Evolutionary conservation across 495 filamentous ascomycete genomes (phyloP), one percentile per base, ranked within the genome.

Genomic region (Cercophora sp.): DNA sequence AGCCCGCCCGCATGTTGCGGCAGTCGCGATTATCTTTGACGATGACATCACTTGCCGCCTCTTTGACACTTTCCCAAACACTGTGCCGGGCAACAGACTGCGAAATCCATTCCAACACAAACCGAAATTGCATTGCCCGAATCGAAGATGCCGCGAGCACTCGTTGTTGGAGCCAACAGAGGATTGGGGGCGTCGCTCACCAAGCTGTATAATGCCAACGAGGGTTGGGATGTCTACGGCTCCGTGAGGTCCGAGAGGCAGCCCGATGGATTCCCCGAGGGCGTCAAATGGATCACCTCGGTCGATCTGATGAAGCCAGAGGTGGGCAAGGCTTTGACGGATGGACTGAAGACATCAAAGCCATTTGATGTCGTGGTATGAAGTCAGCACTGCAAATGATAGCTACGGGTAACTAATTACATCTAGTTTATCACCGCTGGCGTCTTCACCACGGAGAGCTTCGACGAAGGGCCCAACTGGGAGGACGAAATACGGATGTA

Each of bases 401-500:
- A n/a, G n/a, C n/a, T n/a, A n/a, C n/a, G n/a, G n/a, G n/a, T n/a
- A n/a, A n/a, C n/a, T n/a, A n/a, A 19, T 15, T 15, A 4, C 22
- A 25, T 9, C 19, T 45, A 74, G 57, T 80, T 88, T 46, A 81
- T 88, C 62, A 80, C 77, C 3, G 85, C 85, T 0, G 84, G 84
- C 11, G 85, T 84, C 62, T 88, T 89, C 58, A 79, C 72, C 40
- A 79, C 74, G 5, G 86, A 89, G 52, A 62, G 65, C 52, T 59
- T 68, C n/a, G 71, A 82, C 39, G 78, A 81, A 31, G 71, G 71
- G 1, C 84, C 83, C 3, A 74, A 85, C 50, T 88, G 77, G 74
- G 79, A 83, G 13, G 80, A 83, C 22, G 68, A 88, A 59, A 64
- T 86, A 18, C 73, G 70, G 25, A 89, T 88, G 84, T 89, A 89